Conservation (phyloP, 768 basidiomycete genomes). For the Serpula lacrymans region DNA sequence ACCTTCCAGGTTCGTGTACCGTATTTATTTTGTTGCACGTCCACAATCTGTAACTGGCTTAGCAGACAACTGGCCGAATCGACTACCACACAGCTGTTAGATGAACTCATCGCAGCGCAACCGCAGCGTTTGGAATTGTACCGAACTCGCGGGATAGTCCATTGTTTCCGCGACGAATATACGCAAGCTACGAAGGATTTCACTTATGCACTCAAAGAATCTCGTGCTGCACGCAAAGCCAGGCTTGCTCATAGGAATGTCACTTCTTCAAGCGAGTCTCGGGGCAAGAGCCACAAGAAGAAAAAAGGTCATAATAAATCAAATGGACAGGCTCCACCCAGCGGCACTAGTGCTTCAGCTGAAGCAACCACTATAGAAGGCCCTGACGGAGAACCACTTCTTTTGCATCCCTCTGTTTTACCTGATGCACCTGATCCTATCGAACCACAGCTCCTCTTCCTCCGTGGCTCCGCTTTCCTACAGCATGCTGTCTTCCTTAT, state of each 20-base stretch:
- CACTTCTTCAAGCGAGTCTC: slow-evolving; percentile 31
- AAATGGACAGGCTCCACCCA: slow-evolving; percentile 66
- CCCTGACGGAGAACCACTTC: slow-evolving; percentile 46
- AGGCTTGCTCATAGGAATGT: slow-evolving; percentile 51
- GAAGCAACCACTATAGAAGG: slow-evolving; percentile 43
- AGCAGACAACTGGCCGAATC: slow-evolving; percentile 81
- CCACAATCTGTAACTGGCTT: slow-evolving; percentile 18
- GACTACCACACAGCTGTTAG: slow-evolving; percentile 72
- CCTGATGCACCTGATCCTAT: slow-evolving; percentile 84
- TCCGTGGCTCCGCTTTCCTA: slow-evolving; percentile 79
- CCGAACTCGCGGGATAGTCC: slow-evolving; percentile 87
- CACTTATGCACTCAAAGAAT: slow-evolving; percentile 75
- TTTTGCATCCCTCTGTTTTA: slow-evolving; percentile 68
- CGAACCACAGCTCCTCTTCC: slow-evolving; percentile 79
- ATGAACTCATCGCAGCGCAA: slow-evolving; percentile 68
- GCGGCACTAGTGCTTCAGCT: slow-evolving; percentile 52
- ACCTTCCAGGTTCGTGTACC: slow-evolving; percentile 70
- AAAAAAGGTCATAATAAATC: slow-evolving; percentile 47
- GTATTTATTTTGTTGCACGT: slow-evolving; percentile 5
- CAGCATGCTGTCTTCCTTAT: slow-evolving; percentile 76
- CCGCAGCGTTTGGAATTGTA: slow-evolving; percentile 83
- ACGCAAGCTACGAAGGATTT: slow-evolving; percentile 72
- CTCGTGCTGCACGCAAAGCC: slow-evolving; percentile 66
- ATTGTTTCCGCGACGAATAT: slow-evolving; percentile 86
- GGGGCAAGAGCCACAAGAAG: slow-evolving; percentile 49